Evolutionary conservation across 73 alveolate genomes (phyloP).

Genomic region (Tetrahymena elliotti): DNA sequence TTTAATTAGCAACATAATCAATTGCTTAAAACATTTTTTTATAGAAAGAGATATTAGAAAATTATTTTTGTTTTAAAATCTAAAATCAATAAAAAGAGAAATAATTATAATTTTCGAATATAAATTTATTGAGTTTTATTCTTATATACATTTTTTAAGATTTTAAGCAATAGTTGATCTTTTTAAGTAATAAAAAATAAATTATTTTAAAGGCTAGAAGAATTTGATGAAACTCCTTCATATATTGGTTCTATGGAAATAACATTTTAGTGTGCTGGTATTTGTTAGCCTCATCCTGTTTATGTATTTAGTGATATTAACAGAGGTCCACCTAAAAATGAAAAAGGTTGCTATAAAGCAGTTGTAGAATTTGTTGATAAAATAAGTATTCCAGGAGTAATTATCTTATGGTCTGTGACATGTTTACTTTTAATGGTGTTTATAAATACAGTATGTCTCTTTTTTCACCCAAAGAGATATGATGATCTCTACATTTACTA

Average conservation of each 20-base stretch:
- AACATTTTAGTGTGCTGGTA: not conserved
- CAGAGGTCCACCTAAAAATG: not conserved
- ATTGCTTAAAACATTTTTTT: no score
- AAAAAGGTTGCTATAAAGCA: not conserved
- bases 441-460: not conserved
- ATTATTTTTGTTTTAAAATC: no score
- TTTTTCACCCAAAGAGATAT: not conserved
- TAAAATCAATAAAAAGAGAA: no score
- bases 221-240: not conserved
- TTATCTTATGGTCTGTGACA: not conserved
- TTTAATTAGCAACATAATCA: no score
- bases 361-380: not conserved
- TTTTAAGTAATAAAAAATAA: no score
- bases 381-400: not conserved
- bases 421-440: not conserved
- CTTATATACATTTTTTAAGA: no score
- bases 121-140: no score
- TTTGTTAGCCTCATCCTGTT: not conserved
- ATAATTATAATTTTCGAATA: no score
- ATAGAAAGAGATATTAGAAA: no score
- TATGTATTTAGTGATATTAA: not conserved
- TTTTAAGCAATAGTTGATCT: no score
- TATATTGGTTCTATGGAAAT: not conserved
- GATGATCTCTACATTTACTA: not conserved
- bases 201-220: not conserved